Base-by-base conservation (phyloP, 1,139 yeast species). In the Yamadazyma siamensis region DNA sequence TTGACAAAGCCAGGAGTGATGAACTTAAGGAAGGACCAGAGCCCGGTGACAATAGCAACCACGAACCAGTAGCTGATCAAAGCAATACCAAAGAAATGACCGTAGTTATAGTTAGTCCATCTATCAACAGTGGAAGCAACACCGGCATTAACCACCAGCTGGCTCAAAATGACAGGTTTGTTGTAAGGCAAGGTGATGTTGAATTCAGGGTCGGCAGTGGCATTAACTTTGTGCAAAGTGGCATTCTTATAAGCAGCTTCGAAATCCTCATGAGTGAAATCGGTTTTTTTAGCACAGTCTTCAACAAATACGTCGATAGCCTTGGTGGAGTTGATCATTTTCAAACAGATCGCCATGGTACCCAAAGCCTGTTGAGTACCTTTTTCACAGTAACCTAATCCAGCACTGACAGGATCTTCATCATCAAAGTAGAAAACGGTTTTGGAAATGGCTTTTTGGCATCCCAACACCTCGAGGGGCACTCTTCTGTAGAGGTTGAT, bases 11-110 rank as follows among this genome's bases (percentile, higher is more conserved):
- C 38, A 19, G 79, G 73, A 29, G 55, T 52, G 15, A 64, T 41
- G 36, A 60, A 61, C 27, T 50, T 58, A 27, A 41, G 41, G 38
- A 47, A 59, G 43, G 43, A 65, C 46, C 70, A 65, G 39, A 56
- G 39, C 42, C 63, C 72, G 30, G 80, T 74, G 38, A 67, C 53
- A 12, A 65, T 53, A 19, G 59, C 58, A 19, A 61, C 65, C 7
- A 54, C 44, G 23, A 71, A 70, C 59, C 71, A 77, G 46, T 62
- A 76, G 16, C 61, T 54, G 22, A 68, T 61, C 50, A 77, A 71
- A 3, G 61, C 68, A 33, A 60, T 61, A n/a, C 73, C 77, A 44
- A 67, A 75, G 52, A 59, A 62, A 26, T 65, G 58, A 35, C 78
- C 76, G 23, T 55, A 61, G 44, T 59, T 63, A 36, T 65, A 70